Evolutionary conservation across 495 filamentous ascomycete genomes (phyloP).

Genomic region (Hypomontagnella monticulosa): DNA sequence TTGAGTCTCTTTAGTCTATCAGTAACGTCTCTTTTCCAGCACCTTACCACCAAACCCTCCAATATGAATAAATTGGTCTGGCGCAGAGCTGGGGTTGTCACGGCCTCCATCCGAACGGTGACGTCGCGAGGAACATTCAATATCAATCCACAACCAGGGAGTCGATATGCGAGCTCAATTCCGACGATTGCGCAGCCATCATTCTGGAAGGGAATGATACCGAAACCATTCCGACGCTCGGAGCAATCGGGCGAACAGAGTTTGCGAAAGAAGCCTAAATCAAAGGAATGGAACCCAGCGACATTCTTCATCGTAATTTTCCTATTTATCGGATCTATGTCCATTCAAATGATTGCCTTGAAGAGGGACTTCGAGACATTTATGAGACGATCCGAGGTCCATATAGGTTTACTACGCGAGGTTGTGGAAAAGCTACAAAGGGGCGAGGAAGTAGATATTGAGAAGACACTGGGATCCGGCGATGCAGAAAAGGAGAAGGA

Average conservation of each 20-base stretch:
- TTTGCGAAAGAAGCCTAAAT: constrained; percentile 50
- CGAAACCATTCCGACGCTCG: constrained; percentile 54
- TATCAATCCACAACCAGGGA: constrained; percentile 12
- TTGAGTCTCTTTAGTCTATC: background rate
- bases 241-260: constrained; percentile 31
- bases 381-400: constrained; percentile 77
- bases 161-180: constrained; percentile 42
- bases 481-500: constrained; percentile 77
- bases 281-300: constrained; percentile 89
- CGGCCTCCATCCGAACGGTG: constrained; percentile 1
- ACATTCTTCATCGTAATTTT: constrained; percentile 93
- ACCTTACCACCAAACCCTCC: background rate
- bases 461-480: constrained; percentile 81
- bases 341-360: constrained; percentile 88
- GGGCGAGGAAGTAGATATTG: constrained; percentile 92
- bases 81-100: constrained; percentile 21
- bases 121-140: background rate
- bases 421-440: constrained; percentile 82
- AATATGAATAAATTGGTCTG: constrained; percentile 37
- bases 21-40: too few relatives aligned
- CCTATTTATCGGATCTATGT: constrained; percentile 90
- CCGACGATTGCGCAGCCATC: constrained; percentile 71
- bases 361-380: constrained; percentile 78
- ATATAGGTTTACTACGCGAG: constrained; percentile 79
- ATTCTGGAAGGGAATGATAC: constrained; percentile 76